Conservation (phyloP, 805 yeast genomes). For the Wickerhamiella sergipiensis region DNA sequence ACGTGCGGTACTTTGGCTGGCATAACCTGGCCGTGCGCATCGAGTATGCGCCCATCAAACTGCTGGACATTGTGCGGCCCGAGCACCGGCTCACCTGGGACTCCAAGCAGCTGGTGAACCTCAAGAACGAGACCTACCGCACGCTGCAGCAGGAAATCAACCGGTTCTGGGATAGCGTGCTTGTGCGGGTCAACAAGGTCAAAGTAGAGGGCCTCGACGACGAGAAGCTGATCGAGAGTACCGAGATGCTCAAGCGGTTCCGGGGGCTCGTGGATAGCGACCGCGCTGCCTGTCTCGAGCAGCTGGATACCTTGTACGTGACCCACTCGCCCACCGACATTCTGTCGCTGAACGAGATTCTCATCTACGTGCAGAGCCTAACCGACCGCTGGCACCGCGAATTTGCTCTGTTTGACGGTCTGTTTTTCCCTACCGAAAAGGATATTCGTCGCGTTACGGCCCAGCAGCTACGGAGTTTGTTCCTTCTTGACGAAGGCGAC, state of each 20-base stretch:
- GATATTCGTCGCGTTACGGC: conserved; percentile 87
- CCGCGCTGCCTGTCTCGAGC: conserved; percentile 29
- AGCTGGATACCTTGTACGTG: conserved; percentile 40
- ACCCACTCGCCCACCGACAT: conserved; percentile 49
- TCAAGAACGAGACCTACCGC: conserved; percentile 51
- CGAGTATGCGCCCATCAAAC: conserved; percentile 62
- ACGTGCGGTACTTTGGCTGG: conserved; percentile 70
- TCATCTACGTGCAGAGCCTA: conserved; percentile 61
- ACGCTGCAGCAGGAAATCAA: conserved; percentile 40
- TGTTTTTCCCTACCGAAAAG: conserved; percentile 77
- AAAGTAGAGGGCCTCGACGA: conserved; percentile 60
- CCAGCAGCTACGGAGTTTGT: conserved; percentile 64
- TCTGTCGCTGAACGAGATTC: conserved; percentile 51
- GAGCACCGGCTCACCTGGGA: conserved; percentile 56
- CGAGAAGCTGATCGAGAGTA: conserved; percentile 61
- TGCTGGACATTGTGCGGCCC: conserved; percentile 71
- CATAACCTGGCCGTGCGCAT: conserved; percentile 66
- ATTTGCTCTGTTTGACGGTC: conserved; percentile 64
- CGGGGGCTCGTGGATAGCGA: conserved; percentile 42
- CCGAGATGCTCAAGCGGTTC: conserved; percentile 41
- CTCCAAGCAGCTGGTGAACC: conserved; percentile 50
- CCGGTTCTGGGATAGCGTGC: conserved; percentile 59
- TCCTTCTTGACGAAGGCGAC: conserved; percentile 36
- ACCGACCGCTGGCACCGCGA: conserved; percentile 82
- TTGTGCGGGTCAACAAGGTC: conserved; percentile 58